Conservation (phyloP, 2,329 filamentous ascomycete genomes). For the Geosmithia flava region DNA sequence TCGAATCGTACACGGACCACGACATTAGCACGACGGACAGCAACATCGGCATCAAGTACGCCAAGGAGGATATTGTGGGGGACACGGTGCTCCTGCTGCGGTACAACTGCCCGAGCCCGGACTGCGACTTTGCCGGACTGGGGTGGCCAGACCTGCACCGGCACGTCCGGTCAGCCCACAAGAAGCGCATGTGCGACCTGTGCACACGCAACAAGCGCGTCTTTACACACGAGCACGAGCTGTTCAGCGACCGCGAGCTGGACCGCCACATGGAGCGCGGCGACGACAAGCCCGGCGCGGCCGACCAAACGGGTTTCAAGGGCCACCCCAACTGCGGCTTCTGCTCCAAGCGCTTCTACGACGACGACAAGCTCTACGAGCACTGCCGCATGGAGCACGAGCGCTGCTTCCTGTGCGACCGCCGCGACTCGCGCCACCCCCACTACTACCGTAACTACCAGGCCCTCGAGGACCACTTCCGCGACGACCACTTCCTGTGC, state of each 20-base stretch:
- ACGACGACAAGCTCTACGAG: constrained; percentile 85
- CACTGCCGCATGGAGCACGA: constrained; percentile 94
- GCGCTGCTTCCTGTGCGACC: constrained; percentile 87
- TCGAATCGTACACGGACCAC: constrained; percentile 62
- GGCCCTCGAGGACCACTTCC: constrained; percentile 75
- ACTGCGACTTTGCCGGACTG: constrained; percentile 71
- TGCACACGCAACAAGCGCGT: constrained; percentile 93
- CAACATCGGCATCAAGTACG: constrained; percentile 84
- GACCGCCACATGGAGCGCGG: constrained; percentile 81
- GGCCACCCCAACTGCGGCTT: constrained; percentile 93
- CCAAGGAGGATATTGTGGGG: constrained; percentile 77
- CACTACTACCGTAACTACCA: constrained; percentile 91
- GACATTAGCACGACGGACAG: constrained; percentile 73
- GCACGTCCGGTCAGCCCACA: constrained; percentile 72
- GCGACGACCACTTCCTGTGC: constrained; percentile 77
- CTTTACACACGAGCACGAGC: constrained; percentile 93
- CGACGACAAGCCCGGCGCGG: constrained; percentile 78
- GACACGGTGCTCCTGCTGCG: constrained; percentile 79
- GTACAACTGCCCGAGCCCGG: constrained; percentile 85
- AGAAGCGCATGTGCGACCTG: constrained; percentile 83
- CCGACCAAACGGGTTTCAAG: constrained; percentile 90
- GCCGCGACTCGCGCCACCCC: constrained; percentile 54
- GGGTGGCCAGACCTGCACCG: constrained; percentile 46
- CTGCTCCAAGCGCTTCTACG: constrained; percentile 85
- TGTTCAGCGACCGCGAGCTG: constrained; percentile 73